phyloP scores from a whole-genome alignment of 257 asterid genomes.

The Plectranthus barbatus region DNA sequence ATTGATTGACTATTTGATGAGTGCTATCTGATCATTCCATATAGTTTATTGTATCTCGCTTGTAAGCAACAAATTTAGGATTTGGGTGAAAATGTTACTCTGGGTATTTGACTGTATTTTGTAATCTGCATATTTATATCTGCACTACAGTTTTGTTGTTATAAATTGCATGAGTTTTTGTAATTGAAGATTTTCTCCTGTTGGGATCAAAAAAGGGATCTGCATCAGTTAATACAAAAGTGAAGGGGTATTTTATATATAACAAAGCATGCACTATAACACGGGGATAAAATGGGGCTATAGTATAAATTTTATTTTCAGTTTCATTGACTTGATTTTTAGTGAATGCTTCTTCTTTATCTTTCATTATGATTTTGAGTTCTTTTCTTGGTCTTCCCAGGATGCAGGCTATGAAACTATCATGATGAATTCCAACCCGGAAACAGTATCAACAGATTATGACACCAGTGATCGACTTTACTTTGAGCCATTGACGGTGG shows the following conservation, averaged over 20 bases:
- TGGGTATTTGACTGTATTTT: neutral
- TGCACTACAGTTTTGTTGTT: neutral
- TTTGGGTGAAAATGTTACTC: neutral
- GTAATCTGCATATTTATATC: neutral
- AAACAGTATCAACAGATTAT: slow-evolving; percentile 93
- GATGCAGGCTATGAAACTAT: slow-evolving; percentile 93
- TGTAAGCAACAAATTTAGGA: neutral
- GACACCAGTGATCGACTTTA: slow-evolving; percentile 96
- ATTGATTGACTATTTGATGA: neutral
- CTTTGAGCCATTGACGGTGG: slow-evolving; percentile 94
- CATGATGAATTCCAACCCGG: slow-evolving; percentile 99
- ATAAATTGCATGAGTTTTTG: neutral
- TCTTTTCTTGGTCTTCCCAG: slow-evolving; percentile 27
- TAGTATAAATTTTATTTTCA: neutral
- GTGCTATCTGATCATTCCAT: neutral
- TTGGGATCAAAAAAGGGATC: neutral
- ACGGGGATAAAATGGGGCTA: neutral
- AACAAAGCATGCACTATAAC: neutral
- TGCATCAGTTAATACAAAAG: too few species aligned
- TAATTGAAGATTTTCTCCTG: neutral
- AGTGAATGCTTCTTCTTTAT: neutral
- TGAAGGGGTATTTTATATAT: neutral
- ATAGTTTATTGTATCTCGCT: neutral
- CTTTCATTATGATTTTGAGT: neutral
- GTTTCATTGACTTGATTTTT: neutral